Conservation (phyloP, 192 early-diverging fungal species). For the Rhizoclosmatium sp. region DNA sequence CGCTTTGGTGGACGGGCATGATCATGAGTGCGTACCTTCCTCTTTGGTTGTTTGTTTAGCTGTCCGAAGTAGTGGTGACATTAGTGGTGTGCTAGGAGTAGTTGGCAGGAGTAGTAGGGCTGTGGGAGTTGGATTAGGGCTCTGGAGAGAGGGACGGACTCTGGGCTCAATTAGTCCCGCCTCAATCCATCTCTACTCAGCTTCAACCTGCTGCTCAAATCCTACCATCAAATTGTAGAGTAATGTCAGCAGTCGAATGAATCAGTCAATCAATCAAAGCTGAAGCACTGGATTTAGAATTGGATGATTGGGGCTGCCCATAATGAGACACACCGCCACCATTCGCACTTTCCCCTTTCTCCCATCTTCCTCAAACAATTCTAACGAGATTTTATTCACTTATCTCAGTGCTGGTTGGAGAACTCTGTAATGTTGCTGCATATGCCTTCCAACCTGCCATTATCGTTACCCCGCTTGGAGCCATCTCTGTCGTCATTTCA, state of each 20-base stretch:
- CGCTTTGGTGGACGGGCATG: constrained; percentile 95
- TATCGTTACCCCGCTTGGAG: constrained; percentile 94
- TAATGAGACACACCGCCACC: background rate
- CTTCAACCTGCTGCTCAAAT: too few species aligned
- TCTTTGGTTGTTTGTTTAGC: background rate
- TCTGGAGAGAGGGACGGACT: too few species aligned
- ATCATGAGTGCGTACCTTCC: constrained; percentile 65
- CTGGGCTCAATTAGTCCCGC: too few species aligned
- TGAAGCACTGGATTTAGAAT: background rate
- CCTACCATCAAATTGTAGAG: too few species aligned
- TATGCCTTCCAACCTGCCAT: constrained; percentile 97
- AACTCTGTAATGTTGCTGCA: constrained; percentile 95
- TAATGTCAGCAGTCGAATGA: background rate
- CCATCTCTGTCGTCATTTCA: constrained; percentile 86
- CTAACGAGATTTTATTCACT: background rate
- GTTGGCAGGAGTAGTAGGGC: too few species aligned
- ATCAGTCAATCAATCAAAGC: background rate
- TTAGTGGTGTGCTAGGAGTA: too few species aligned
- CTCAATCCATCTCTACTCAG: too few species aligned
- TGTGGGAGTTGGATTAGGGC: too few species aligned
- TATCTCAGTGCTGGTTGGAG: constrained; percentile 80
- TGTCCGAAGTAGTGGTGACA: too few species aligned
- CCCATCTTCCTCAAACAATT: background rate
- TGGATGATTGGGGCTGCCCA: background rate
- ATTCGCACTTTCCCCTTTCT: background rate